Percentiles rank a stretch among this genome's conserved stretches.
These are phyloP conservation scores for Nannizziopsis barbatae DNA, from an alignment of 2,329 filamentous ascomycete species.

Conservation along the genomic window DNA sequence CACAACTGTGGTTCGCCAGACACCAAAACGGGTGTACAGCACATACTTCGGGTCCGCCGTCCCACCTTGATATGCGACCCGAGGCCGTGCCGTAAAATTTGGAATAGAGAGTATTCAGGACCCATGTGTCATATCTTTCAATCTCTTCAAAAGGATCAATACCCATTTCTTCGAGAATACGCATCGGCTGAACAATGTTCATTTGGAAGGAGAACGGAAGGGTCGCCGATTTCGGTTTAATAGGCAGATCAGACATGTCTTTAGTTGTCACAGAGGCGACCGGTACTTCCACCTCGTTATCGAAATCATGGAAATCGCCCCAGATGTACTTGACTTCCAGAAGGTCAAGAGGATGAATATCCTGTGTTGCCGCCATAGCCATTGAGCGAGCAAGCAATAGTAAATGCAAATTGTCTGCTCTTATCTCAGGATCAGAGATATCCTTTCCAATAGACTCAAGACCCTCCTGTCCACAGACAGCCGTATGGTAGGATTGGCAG, in stretches of 20 bases:
- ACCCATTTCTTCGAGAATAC: slow-evolving; percentile 53
- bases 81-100: slow-evolving; percentile 92
- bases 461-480: slow-evolving; percentile 44
- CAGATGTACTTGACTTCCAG: slow-evolving; percentile 53
- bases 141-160: slow-evolving; percentile 46
- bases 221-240: slow-evolving; percentile 31
- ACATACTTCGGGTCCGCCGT: slow-evolving; percentile 78
- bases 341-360: slow-evolving; percentile 48
- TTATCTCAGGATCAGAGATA: slow-evolving; percentile 45
- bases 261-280: slow-evolving; percentile 8
- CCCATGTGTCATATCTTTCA: slow-evolving; percentile 39
- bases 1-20: slow-evolving; percentile 88
- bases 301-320: slow-evolving; percentile 47
- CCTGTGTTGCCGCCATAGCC: slow-evolving; percentile 51
- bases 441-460: slow-evolving; percentile 50
- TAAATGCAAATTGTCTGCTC: slow-evolving; percentile 49
- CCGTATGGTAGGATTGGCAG: slow-evolving; percentile 46
- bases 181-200: slow-evolving; percentile 48
- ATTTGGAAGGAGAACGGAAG: slow-evolving; percentile 52
- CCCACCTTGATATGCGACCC: slow-evolving; percentile 62
- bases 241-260: slow-evolving; percentile 10
- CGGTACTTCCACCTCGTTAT: slow-evolving; percentile 15
- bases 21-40: slow-evolving; percentile 96
- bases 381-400: slow-evolving; percentile 48
- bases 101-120: slow-evolving; percentile 81